Evolutionary conservation across 371 early-diverging fungal species (phyloP), one percentile per base, ranked within the genome.

Genomic region (Rhizomucor pusillus): DNA sequence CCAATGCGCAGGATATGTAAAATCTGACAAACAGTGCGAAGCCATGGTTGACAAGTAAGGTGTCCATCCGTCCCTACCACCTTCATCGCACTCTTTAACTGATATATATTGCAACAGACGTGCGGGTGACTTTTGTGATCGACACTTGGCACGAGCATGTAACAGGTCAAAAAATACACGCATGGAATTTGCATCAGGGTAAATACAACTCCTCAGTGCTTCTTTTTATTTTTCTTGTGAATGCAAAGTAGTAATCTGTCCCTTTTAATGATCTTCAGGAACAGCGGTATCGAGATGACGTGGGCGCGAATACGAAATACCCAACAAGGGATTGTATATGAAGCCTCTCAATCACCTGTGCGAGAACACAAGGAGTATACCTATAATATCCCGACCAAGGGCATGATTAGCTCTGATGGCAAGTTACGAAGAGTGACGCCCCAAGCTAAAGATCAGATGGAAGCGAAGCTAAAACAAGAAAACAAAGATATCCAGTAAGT

Each of bases 171-270:
- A 66, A 54, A 73, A 71, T 37, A 57, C 58, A 13, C 69, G 77
- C 37, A 73, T 71, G 69, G 77, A 77, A 46, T 34, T 77, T 14
- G 72, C 66, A 18, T 71, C 74, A 57, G 74, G 77, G 76, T 76
- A 57, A 55, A 41, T n/a, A n/a, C n/a, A n/a, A n/a, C n/a, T n/a
- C n/a, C n/a, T n/a, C n/a, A n/a, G n/a, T n/a, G n/a, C n/a, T n/a
- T n/a, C n/a, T n/a, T n/a, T n/a, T n/a, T n/a, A n/a, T n/a, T n/a
- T n/a, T 34, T 25, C 36, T 35, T 1, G n/a, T 18, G 7, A 35
- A 7, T 19, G 19, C 22, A 43, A 43, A n/a, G n/a, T n/a, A 43
- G 43, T 11, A 43, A 19, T 22, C n/a, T 43, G 10, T 43, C 43
- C 22, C 14, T 2, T 12, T 43, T n/a, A n/a, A 29, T 29, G 29